A percentile compares a stretch with the other conserved stretches of the same genome.
These are phyloP conservation scores for Pulveroboletus sp. DNA, from an alignment of 1,284 basidiomycete genomes.

Conservation along the genomic window DNA sequence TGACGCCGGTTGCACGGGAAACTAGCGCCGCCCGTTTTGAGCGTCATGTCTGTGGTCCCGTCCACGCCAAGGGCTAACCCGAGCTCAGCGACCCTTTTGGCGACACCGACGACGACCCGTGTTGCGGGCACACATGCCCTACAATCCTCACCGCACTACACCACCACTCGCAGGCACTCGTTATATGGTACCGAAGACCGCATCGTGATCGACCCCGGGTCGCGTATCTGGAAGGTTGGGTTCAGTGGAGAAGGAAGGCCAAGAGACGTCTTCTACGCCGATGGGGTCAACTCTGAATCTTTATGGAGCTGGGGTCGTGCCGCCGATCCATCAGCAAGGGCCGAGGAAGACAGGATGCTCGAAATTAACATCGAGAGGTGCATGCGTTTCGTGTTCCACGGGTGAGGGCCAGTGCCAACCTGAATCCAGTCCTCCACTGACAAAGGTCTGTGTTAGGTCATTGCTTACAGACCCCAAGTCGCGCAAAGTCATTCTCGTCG, in stretches of 20 bases:
- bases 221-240: conserved; percentile 84
- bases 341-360: conserved; percentile 72
- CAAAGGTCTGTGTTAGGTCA: conserved; percentile 52
- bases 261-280: conserved; percentile 69
- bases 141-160: conserved; percentile 74
- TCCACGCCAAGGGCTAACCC: conserved; percentile 30
- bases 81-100: conserved; percentile 23
- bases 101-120: conserved; percentile 56
- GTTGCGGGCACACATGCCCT: conserved; percentile 48
- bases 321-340: conserved; percentile 52
- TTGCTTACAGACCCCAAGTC: conserved; percentile 92
- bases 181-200: conserved; percentile 87
- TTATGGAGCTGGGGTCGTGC: conserved; percentile 66
- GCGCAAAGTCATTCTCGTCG: conserved; percentile 89
- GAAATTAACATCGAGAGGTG: conserved; percentile 68
- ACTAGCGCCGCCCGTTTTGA: too few relatives aligned
- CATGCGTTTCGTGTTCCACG: conserved; percentile 79
- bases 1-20: too few relatives aligned
- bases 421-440: conserved; percentile 4
- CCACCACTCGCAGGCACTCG: conserved; percentile 74
- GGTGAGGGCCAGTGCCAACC: conserved; percentile 62
- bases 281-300: conserved; percentile 41
- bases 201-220: conserved; percentile 83
- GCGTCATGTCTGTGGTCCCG: conserved; percentile 30
- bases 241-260: conserved; percentile 88